Evolutionary conservation across 2,329 filamentous ascomycete species (phyloP).

Genomic region (Xylariaceae sp.): DNA sequence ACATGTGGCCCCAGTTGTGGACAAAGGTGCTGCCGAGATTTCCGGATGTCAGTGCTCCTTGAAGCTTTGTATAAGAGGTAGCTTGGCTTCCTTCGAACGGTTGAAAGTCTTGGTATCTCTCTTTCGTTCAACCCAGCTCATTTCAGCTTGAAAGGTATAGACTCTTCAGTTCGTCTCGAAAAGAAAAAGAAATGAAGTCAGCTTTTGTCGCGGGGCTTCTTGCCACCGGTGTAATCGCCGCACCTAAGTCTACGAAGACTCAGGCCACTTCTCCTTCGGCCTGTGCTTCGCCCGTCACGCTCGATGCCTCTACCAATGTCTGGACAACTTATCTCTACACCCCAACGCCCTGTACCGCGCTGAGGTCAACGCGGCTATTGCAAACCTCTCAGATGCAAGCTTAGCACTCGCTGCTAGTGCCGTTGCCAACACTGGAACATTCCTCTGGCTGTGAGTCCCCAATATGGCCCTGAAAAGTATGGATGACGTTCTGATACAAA

Average conservation of each 20-base stretch:
- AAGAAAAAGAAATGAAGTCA: slow-evolving; percentile 31
- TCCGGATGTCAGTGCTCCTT: slow-evolving; percentile 1
- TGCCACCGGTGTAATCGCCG: slow-evolving; percentile 28
- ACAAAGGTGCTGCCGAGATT: background rate
- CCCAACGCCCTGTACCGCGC: slow-evolving; percentile 30
- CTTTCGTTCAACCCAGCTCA: slow-evolving; percentile 17
- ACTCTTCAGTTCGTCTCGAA: slow-evolving; percentile 19
- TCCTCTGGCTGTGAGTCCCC: slow-evolving; percentile 48
- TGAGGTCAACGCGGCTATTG: slow-evolving; percentile 28
- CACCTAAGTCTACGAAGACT: slow-evolving; percentile 22
- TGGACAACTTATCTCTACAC: slow-evolving; percentile 29
- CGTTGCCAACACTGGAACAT: slow-evolving; percentile 51
- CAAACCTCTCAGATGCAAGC: slow-evolving; percentile 36
- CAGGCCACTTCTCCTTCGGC: slow-evolving; percentile 21
- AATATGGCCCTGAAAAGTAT: background rate
- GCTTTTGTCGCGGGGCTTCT: slow-evolving; percentile 24
- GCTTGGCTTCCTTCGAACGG: no score
- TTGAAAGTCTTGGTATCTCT: slow-evolving; percentile 12
- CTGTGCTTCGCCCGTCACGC: slow-evolving; percentile 27
- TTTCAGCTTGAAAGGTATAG: slow-evolving; percentile 19
- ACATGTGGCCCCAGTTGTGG: background rate
- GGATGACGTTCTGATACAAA: slow-evolving; percentile 6
- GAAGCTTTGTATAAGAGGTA: slow-evolving; percentile 27
- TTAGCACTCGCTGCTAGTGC: slow-evolving; percentile 51
- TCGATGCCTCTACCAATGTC: slow-evolving; percentile 31